Evolutionary conservation across 768 basidiomycete genomes (phyloP).

Genomic region (Leccinum ochraceum): DNA sequence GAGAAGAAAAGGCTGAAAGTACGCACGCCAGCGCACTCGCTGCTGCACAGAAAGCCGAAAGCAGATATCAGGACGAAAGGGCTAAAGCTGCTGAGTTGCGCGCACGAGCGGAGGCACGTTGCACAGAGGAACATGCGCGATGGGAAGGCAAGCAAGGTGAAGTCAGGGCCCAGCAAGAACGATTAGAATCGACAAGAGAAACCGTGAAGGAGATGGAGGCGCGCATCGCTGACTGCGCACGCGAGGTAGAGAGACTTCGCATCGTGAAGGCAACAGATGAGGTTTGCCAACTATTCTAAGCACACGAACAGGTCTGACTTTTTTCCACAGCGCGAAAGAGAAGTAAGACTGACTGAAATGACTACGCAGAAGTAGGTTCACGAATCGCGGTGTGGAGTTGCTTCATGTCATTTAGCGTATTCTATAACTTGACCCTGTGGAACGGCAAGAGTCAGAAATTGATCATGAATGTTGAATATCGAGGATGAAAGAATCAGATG

Average conservation of each 20-base stretch:
- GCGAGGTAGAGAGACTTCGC: conserved; percentile 69
- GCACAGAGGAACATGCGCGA: conserved; percentile 58
- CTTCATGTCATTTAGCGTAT: not conserved
- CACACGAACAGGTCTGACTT: conserved; percentile 5
- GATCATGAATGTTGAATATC: not conserved
- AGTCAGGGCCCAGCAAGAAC: conserved; percentile 46
- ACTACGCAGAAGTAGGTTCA: conserved; percentile 11
- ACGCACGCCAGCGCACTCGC: conserved; percentile 54
- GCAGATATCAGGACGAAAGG: conserved; percentile 61
- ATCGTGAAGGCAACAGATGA: conserved; percentile 70
- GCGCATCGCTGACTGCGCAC: conserved; percentile 67
- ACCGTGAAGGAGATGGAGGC: conserved; percentile 60
- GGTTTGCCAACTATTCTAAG: conserved; percentile 26
- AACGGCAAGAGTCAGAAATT: conserved; percentile 14
- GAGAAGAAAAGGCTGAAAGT: conserved; percentile 58
- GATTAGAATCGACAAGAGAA: conserved; percentile 50
- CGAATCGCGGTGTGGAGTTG: not conserved
- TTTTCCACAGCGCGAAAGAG: conserved; percentile 50
- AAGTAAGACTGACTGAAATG: conserved; percentile 47
- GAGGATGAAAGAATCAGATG: conserved; percentile 27
- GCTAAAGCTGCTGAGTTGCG: conserved; percentile 53
- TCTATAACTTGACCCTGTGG: no score
- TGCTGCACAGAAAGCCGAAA: conserved; percentile 63
- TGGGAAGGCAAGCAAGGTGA: conserved; percentile 54
- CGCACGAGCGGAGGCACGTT: conserved; percentile 45